Base-by-base conservation (phyloP, 2,329 filamentous ascomycete genomes). In the Hymenoscyphus infarciens region DNA sequence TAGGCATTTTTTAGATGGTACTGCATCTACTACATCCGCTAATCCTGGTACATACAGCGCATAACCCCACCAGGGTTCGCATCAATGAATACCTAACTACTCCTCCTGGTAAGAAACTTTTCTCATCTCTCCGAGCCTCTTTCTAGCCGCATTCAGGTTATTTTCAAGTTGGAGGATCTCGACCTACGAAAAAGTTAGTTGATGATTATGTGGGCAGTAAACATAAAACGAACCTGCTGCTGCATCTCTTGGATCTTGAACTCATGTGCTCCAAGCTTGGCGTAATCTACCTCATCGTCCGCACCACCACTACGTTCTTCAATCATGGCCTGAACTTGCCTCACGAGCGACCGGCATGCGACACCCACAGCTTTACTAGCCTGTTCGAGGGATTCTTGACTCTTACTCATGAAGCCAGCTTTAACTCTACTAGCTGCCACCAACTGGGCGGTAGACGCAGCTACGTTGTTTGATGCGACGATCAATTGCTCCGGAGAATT, bases 171-270 rank as follows among this genome's bases (percentile, higher is more conserved):
- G 92, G 61, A 98, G 82, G 69, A 99, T 99, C 78, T 99, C 93
- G 74, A 99, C 95, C 92, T 97, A 73, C 67, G 69, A 55, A 45
- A 60, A 59, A 35, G 64, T 57, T 19, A 35, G 33, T 69, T 68
- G 68, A 57, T 62, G 60, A 60, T n/a, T 45, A 22, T 8, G 22
- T 45, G 27, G 31, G 54, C 61, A 45, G 39, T 19, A 27, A 49
- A 54, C 39, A 53, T 60, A 62, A 19, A 54, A 82, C 84, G 72
- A 82, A 97, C 93, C 90, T 99, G 95, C 75, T 99, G 95, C 80
- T 99, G 95, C 95, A 99, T 99, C 80, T 99, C 93, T 71, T 89
- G 85, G 59, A 97, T 92, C 83, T 99, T 99, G 82, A 99, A 98
- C 79, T 99, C 95, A 77, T 97, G 94, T 35, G 89, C 87, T 66